Evolutionary conservation across 176 grass and related monocot species (phyloP).

Genomic region (Phoenix dactylifera): DNA sequence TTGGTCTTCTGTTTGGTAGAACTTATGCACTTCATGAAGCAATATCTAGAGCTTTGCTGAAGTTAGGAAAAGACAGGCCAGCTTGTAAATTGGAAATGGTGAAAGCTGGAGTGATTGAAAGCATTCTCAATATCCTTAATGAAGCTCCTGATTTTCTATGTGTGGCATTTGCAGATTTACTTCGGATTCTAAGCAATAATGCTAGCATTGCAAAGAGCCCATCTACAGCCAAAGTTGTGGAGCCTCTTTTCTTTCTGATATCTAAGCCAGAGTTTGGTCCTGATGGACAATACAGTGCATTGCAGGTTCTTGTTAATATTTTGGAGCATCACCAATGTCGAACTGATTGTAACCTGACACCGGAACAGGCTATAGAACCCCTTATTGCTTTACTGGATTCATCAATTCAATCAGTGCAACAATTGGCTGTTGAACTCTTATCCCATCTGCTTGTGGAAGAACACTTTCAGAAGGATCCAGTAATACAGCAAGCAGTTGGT

Average conservation of each 20-base stretch:
- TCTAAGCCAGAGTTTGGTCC: slow-evolving; percentile 73
- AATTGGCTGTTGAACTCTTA: slow-evolving; percentile 84
- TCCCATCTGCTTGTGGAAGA: slow-evolving; percentile 98
- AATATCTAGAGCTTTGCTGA: slow-evolving; percentile 78
- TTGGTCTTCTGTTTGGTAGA: slow-evolving; percentile 85
- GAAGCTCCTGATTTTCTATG: slow-evolving; percentile 98
- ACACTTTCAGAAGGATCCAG: slow-evolving; percentile 78
- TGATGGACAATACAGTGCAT: slow-evolving; percentile 88
- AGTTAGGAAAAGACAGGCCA: slow-evolving; percentile 91
- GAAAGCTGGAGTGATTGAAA: slow-evolving; percentile 94
- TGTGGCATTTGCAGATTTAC: slow-evolving; percentile 79
- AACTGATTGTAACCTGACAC: slow-evolving; percentile 77
- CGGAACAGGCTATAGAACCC: slow-evolving; percentile 74
- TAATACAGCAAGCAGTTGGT: slow-evolving; percentile 74
- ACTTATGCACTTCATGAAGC: slow-evolving; percentile 83
- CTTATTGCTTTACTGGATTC: slow-evolving; percentile 79
- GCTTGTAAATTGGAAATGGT: slow-evolving; percentile 99
- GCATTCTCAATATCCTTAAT: slow-evolving; percentile 80
- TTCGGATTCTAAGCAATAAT: slow-evolving; percentile 97
- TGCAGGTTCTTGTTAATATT: slow-evolving; percentile 99
- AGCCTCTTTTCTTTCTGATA: slow-evolving; percentile 83
- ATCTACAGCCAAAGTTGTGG: slow-evolving; percentile 94
- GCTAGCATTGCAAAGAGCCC: slow-evolving; percentile 85
- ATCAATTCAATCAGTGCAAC: slow-evolving; percentile 85
- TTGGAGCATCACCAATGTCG: slow-evolving; percentile 93